These are phyloP conservation scores for Fusarium scirpi DNA, from an alignment of 2,329 filamentous ascomycete genomes.

Conservation along the genomic window DNA sequence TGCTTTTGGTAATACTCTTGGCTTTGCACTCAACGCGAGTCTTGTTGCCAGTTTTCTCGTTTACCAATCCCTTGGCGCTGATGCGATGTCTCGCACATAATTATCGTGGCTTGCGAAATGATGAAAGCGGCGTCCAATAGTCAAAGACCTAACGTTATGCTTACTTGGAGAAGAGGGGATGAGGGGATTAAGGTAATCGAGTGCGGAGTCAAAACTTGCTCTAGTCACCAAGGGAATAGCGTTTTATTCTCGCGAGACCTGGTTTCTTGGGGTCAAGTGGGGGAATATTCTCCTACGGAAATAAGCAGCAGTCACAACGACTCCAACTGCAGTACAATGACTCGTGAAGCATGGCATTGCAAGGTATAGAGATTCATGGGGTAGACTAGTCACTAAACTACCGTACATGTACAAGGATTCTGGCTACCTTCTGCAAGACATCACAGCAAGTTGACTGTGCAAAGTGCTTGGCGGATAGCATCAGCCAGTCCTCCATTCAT, in stretches of 20 bases:
- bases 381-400: background rate
- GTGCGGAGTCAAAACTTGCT: background rate
- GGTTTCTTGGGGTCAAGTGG: background rate
- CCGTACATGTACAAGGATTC: background rate
- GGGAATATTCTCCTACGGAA: background rate
- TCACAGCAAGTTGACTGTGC: background rate
- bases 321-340: background rate
- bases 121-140: conserved; percentile 10
- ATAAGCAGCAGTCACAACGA: background rate
- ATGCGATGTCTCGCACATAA: background rate
- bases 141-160: background rate
- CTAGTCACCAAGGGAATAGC: conserved; percentile 1
- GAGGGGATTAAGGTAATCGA: background rate
- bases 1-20: background rate
- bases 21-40: background rate
- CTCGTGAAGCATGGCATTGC: background rate
- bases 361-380: background rate
- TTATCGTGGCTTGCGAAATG: background rate
- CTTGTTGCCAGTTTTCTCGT: background rate
- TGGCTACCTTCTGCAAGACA: background rate
- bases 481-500: background rate
- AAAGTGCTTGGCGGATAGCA: background rate
- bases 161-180: background rate
- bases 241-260: background rate
- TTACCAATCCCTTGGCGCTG: background rate